phyloP scores from a whole-genome alignment of 257 asterid genomes.

The Henckelia pumila region DNA sequence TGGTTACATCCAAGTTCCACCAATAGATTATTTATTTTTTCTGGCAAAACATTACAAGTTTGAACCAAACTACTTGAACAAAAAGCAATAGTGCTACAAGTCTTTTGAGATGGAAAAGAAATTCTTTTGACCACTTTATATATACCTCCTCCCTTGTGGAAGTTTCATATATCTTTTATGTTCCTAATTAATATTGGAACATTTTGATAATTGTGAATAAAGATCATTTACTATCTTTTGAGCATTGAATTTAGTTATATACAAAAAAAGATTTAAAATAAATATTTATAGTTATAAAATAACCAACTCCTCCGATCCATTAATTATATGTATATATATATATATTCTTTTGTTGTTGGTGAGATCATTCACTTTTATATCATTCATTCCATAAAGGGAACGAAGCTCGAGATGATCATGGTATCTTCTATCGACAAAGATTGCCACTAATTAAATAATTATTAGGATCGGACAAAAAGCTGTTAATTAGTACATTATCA shows the following conservation, averaged over 20 bases:
- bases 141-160: slow-evolving; percentile 19
- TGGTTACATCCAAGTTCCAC: no score
- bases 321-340: no score
- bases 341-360: background rate
- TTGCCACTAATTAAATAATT: background rate
- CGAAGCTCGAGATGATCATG: background rate
- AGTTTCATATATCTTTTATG: background rate
- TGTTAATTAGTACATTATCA: no score
- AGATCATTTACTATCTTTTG: no score
- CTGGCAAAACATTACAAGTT: no score
- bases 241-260: no score
- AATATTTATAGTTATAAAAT: no score
- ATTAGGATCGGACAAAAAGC: background rate
- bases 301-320: no score
- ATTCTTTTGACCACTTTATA: slow-evolving; percentile 30
- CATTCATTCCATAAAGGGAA: background rate
- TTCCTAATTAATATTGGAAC: background rate
- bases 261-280: no score
- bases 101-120: slow-evolving; percentile 21
- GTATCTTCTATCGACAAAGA: background rate
- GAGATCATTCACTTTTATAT: background rate
- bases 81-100: slow-evolving; percentile 13
- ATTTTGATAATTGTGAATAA: background rate
- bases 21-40: no score
- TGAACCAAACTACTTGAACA: background rate